Percentiles rank a stretch among this genome's conserved stretches.
phyloP scores from a whole-genome alignment of 1,139 yeast species.

The Yamadazyma sp. region DNA sequence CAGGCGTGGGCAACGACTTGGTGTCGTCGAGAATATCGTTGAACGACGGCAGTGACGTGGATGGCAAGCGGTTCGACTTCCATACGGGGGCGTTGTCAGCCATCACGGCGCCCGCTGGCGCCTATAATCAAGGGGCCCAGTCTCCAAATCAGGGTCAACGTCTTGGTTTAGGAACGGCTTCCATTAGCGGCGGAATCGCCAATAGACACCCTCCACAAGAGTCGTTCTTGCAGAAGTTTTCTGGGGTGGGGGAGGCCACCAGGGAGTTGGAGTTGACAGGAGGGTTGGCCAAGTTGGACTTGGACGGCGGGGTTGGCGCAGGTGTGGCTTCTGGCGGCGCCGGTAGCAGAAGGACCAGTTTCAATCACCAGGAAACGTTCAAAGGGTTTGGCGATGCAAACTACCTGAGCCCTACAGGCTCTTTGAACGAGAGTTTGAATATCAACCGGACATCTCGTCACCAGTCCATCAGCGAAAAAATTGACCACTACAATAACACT shows the following conservation, averaged over 20 bases:
- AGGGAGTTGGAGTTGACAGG: slow-evolving; percentile 62
- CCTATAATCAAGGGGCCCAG: slow-evolving; percentile 4
- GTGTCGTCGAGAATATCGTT: slow-evolving; percentile 33
- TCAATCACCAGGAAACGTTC: slow-evolving; percentile 21
- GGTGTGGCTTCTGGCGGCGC: background rate
- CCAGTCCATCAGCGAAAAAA: slow-evolving; percentile 64
- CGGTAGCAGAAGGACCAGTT: slow-evolving; percentile 49
- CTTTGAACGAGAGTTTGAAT: slow-evolving; percentile 53
- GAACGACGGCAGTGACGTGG: slow-evolving; percentile 48
- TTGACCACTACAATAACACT: slow-evolving; percentile 55
- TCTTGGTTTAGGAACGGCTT: slow-evolving; percentile 56
- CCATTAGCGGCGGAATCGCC: slow-evolving; percentile 60
- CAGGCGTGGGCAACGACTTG: slow-evolving; percentile 10
- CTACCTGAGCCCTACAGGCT: slow-evolving; percentile 41
- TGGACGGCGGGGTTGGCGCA: slow-evolving; percentile 22
- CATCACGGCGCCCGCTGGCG: slow-evolving; percentile 42
- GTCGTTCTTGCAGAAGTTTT: slow-evolving; percentile 63
- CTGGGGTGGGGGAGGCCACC: slow-evolving; percentile 78
- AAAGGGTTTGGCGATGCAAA: slow-evolving; percentile 3
- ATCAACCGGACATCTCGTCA: slow-evolving; percentile 46
- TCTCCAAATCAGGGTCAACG: slow-evolving; percentile 18
- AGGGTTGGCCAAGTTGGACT: slow-evolving; percentile 27
- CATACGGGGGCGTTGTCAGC: slow-evolving; percentile 51
- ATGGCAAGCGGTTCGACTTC: slow-evolving; percentile 42
- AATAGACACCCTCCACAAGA: slow-evolving; percentile 49